Evolutionary conservation across 108 stramenopile genomes (phyloP).

Genomic region (Cyclotella choctawhatcheeana): DNA sequence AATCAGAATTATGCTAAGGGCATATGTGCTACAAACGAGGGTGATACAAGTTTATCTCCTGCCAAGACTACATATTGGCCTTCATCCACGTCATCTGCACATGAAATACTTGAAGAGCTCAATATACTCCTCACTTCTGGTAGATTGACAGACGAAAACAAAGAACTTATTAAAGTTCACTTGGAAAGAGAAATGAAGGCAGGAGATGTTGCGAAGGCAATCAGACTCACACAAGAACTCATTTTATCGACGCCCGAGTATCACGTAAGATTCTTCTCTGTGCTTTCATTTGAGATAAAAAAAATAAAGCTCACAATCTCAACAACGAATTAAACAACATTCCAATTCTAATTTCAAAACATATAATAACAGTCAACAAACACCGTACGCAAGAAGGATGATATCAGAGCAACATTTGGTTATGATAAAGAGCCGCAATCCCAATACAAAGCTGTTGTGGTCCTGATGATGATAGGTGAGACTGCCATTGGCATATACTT

Average conservation of each 20-base stretch:
- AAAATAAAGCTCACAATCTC: too few species aligned
- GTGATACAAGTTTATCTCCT: conserved; percentile 20
- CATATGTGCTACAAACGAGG: conserved; percentile 23
- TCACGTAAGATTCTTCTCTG: too few species aligned
- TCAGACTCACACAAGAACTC: conserved; percentile 50
- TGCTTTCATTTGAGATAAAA: too few species aligned
- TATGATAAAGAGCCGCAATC: conserved; percentile 11
- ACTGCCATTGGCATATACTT: conserved; percentile 37
- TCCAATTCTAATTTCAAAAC: too few species aligned
- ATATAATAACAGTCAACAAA: too few species aligned
- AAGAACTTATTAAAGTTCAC: conserved; percentile 22
- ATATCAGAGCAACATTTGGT: conserved; percentile 9
- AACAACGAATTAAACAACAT: too few species aligned
- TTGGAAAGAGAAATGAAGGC: conserved; percentile 18
- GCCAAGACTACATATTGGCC: conserved; percentile 21
- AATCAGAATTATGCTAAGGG: not conserved
- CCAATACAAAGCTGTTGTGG: conserved; percentile 57
- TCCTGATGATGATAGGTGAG: conserved; percentile 45
- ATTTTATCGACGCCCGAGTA: conserved; percentile 53
- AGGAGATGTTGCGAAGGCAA: conserved; percentile 29
- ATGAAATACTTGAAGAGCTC: conserved; percentile 57
- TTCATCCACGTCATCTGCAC: conserved; percentile 15
- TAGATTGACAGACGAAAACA: conserved; percentile 20
- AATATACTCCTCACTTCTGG: conserved; percentile 57
- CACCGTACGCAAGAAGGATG: conserved; percentile 3